phyloP scores from a whole-genome alignment of 257 asterid genomes.

The Paraleonurus japonicus region DNA sequence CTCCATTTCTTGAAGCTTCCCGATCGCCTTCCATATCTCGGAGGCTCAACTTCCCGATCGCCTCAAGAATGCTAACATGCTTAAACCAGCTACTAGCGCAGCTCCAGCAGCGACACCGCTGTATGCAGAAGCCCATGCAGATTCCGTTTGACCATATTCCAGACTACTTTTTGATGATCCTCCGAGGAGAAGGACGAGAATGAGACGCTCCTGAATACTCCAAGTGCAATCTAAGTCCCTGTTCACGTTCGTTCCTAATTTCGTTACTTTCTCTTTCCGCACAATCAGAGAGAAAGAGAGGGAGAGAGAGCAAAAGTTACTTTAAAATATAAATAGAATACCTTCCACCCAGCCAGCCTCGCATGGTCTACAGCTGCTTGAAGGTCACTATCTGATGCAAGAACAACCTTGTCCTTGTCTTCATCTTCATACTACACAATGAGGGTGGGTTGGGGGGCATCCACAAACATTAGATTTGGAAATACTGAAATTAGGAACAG shows the following conservation, averaged over 20 bases:
- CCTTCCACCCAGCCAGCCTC: slow-evolving; percentile 94
- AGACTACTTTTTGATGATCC: slow-evolving; percentile 37
- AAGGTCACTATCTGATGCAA: slow-evolving; percentile 92
- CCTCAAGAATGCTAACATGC: slow-evolving; percentile 72
- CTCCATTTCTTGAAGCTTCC: slow-evolving; percentile 10
- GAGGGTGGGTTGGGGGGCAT: too few species aligned
- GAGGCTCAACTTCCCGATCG: slow-evolving; percentile 48
- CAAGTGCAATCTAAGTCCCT: slow-evolving; percentile 83
- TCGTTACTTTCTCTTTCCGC: neutral
- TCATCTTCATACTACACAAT: slow-evolving; percentile 86
- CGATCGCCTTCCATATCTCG: too few species aligned
- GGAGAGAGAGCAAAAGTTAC: too few species aligned
- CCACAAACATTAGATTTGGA: slow-evolving; percentile 23
- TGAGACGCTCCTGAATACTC: slow-evolving; percentile 58
- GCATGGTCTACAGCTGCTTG: slow-evolving; percentile 94
- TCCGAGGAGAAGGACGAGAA: slow-evolving; percentile 43
- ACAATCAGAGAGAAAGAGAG: neutral
- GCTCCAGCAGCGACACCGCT: slow-evolving; percentile 93
- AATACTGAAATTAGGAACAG: neutral
- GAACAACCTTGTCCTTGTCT: slow-evolving; percentile 83
- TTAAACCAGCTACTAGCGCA: slow-evolving; percentile 86
- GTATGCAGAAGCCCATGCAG: slow-evolving; percentile 94
- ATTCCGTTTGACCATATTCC: slow-evolving; percentile 64
- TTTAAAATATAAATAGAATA: slow-evolving; percentile 19
- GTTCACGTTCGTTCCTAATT: slow-evolving; percentile 4